Conservation (phyloP, 1,284 basidiomycete genomes). For the Apiotrichum sp. region DNA sequence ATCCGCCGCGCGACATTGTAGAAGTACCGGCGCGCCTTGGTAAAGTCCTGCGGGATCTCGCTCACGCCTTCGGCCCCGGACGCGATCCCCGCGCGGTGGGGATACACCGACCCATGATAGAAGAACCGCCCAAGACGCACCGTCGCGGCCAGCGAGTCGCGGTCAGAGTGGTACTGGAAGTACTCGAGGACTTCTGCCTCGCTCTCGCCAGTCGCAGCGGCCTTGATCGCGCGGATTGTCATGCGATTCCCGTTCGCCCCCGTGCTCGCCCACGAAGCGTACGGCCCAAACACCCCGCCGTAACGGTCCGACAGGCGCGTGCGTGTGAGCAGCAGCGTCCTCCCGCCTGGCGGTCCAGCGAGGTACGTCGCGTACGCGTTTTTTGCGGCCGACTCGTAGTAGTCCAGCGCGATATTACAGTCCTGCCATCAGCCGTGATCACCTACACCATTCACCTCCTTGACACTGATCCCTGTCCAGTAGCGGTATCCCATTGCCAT, state of each 20-base stretch:
- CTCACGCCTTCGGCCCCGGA: constrained; percentile 86
- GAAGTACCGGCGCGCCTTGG: constrained; percentile 73
- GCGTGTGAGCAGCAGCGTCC: constrained; percentile 73
- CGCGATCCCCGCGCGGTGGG: constrained; percentile 57
- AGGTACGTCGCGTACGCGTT: constrained; percentile 71
- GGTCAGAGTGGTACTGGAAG: constrained; percentile 88
- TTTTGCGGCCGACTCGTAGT: constrained; percentile 81
- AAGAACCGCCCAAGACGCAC: constrained; percentile 85
- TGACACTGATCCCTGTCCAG: constrained; percentile 87
- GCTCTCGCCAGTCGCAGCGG: constrained; percentile 77
- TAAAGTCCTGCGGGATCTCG: constrained; percentile 66
- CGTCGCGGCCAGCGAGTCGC: constrained; percentile 76
- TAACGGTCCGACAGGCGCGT: constrained; percentile 80
- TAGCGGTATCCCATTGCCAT: constrained; percentile 93
- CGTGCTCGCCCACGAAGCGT: constrained; percentile 61
- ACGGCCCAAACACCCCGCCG: constrained; percentile 88
- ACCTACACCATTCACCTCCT: constrained; percentile 51
- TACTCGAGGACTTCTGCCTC: constrained; percentile 90
- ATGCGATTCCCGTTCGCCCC: constrained; percentile 63
- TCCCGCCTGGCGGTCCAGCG: constrained; percentile 84
- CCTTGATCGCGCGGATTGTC: constrained; percentile 74
- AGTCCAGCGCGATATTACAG: constrained; percentile 71
- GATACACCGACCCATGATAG: constrained; percentile 83
- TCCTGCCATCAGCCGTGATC: constrained; percentile 43
- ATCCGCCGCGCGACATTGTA: constrained; percentile 67